Conservation (phyloP, 1,284 basidiomycete genomes). For the Fomitopsis palustris region DNA sequence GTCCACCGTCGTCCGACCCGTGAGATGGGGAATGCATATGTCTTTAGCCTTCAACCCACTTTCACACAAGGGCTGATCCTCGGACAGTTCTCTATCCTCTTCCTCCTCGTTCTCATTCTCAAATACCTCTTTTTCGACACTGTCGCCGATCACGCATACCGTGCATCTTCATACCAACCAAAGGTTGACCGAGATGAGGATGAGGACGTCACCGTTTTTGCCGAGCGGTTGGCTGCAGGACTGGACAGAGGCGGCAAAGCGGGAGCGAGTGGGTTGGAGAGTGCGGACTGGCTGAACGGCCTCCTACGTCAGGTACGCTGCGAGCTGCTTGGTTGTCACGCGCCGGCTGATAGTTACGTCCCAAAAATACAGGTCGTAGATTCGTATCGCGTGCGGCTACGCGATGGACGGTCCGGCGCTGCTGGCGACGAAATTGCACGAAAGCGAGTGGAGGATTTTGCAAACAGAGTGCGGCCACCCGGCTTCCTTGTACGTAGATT, state of each 20-base stretch:
- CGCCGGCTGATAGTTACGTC: neutral
- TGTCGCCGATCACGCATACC: constrained; percentile 45
- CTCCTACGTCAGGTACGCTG: constrained; percentile 61
- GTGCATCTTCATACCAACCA: constrained; percentile 55
- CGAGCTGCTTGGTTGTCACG: neutral
- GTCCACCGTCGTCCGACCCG: neutral
- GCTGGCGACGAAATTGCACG: constrained; percentile 74
- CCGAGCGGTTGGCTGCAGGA: constrained; percentile 1
- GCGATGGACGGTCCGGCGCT: constrained; percentile 53
- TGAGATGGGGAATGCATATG: constrained; percentile 55
- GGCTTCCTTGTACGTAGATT: constrained; percentile 57
- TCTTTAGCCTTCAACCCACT: constrained; percentile 73
- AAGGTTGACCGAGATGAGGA: constrained; percentile 36
- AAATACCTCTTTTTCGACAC: constrained; percentile 82
- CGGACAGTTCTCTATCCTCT: constrained; percentile 74
- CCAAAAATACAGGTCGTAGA: constrained; percentile 50
- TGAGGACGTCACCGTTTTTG: constrained; percentile 7
- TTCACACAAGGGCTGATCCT: constrained; percentile 82
- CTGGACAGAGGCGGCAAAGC: constrained; percentile 3
- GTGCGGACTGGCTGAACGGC: constrained; percentile 74
- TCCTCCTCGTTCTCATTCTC: constrained; percentile 66
- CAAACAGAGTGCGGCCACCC: constrained; percentile 65
- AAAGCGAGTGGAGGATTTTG: constrained; percentile 64
- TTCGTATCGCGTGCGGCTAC: constrained; percentile 69
- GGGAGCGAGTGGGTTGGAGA: constrained; percentile 38